Evolutionary conservation across 2,329 filamentous ascomycete species (phyloP).

Genomic region (Aspergillus sp.): DNA sequence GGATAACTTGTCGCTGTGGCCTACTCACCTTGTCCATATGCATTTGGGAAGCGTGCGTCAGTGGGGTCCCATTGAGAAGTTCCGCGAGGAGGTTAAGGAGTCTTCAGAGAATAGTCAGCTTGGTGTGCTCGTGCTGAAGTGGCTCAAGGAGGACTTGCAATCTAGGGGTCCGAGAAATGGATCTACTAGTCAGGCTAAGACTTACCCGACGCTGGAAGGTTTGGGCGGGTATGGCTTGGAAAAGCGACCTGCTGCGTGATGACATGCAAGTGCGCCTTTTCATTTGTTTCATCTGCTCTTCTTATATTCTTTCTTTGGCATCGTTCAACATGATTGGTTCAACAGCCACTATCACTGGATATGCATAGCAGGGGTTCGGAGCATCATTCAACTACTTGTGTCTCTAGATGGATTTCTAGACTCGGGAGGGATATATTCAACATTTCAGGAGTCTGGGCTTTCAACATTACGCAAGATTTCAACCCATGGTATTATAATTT

Average conservation of each 20-base stretch:
- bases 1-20: conserved; percentile 93
- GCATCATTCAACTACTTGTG: conserved; percentile 17
- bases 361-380: conserved; percentile 26
- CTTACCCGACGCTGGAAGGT: conserved; percentile 57
- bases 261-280: conserved; percentile 6
- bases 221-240: conserved; percentile 66
- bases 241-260: conserved; percentile 35
- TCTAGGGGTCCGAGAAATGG: conserved; percentile 75
- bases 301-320: conserved; percentile 12
- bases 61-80: conserved; percentile 73
- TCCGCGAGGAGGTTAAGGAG: conserved; percentile 59
- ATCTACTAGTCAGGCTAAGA: conserved; percentile 52
- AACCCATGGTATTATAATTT: conserved; percentile 3
- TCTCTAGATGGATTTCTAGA: conserved; percentile 13
- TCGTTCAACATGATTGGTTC: conserved; percentile 20
- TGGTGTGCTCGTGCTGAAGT: conserved; percentile 82
- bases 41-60: conserved; percentile 83
- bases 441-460: conserved; percentile 27
- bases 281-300: conserved; percentile 6
- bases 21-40: conserved; percentile 95
- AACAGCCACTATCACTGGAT: conserved; percentile 9
- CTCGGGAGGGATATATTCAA: conserved; percentile 29
- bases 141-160: conserved; percentile 78
- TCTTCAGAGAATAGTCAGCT: conserved; percentile 75
- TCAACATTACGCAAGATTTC: conserved; percentile 22